Evolutionary conservation across 768 basidiomycete genomes (phyloP).

Genomic region (Mycena alexandri): DNA sequence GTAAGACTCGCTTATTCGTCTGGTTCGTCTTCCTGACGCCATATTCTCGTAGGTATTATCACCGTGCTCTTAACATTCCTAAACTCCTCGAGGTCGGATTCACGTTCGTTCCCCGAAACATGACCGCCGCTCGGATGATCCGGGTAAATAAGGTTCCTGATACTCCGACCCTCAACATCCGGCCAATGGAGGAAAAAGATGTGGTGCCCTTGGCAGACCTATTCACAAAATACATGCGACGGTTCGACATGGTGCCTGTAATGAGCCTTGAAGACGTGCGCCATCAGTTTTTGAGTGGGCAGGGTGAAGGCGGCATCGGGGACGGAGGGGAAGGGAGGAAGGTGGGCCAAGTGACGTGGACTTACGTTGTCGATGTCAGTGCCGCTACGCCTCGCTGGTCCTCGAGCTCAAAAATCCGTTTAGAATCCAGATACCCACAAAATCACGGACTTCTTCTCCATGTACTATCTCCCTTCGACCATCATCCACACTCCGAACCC

Average conservation of each 20-base stretch:
- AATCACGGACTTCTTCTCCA: constrained; percentile 97
- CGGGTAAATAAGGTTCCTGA: constrained; percentile 77
- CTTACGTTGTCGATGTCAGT: constrained; percentile 93
- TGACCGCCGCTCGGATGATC: constrained; percentile 94
- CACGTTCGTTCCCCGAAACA: constrained; percentile 85
- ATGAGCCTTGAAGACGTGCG: constrained; percentile 82
- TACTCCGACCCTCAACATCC: constrained; percentile 71
- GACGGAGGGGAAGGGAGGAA: constrained; percentile 67
- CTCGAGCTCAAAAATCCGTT: constrained; percentile 14
- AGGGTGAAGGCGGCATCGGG: constrained; percentile 68
- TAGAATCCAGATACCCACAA: constrained; percentile 86
- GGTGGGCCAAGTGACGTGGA: constrained; percentile 91
- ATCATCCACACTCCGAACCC: constrained; percentile 82
- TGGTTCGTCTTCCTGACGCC: constrained; percentile 12
- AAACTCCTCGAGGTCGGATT: constrained; percentile 95
- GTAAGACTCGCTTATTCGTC: constrained; percentile 53
- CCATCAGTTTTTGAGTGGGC: constrained; percentile 92
- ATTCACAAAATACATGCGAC: constrained; percentile 81
- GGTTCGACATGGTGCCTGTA: constrained; percentile 87
- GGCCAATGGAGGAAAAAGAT: constrained; percentile 91
- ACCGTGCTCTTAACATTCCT: constrained; percentile 90
- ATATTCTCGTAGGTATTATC: constrained; percentile 76
- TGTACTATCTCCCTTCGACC: constrained; percentile 96
- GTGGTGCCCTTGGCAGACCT: constrained; percentile 77
- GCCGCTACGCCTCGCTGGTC: neutral